Evolutionary conservation across 495 filamentous ascomycete genomes (phyloP).

Genomic region (Acidiella bohemica): DNA sequence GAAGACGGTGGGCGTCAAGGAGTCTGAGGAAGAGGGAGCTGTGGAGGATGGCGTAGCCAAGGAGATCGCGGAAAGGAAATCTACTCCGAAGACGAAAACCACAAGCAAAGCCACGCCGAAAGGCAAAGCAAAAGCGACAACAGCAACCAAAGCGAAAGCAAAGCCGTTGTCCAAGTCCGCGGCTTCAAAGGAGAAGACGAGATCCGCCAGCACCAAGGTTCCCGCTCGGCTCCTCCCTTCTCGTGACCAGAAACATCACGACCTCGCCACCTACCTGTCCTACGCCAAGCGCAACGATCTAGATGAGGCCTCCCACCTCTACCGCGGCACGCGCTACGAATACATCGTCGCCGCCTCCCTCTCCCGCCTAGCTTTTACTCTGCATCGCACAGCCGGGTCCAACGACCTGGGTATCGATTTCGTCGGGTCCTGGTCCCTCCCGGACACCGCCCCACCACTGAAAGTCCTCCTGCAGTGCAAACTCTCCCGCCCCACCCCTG

Average conservation of each 20-base stretch:
- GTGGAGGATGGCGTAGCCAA: too few species aligned
- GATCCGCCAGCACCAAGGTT: too few species aligned
- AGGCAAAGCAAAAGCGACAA: not conserved
- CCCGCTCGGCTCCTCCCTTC: conserved; percentile 14
- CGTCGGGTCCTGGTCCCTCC: conserved; percentile 62
- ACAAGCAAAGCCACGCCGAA: not conserved
- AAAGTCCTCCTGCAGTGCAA: conserved; percentile 73
- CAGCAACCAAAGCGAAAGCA: too few species aligned
- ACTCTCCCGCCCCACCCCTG: conserved; percentile 45
- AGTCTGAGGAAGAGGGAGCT: too few species aligned
- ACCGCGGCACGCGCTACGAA: conserved; percentile 56
- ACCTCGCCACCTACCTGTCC: conserved; percentile 55
- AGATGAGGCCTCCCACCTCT: conserved; percentile 37
- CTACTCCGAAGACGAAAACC: not conserved
- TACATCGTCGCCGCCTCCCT: conserved; percentile 61
- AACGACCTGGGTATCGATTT: conserved; percentile 77
- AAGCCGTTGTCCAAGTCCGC: too few species aligned
- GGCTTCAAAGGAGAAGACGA: too few species aligned
- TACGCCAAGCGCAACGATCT: conserved; percentile 51
- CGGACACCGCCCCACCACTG: conserved; percentile 21
- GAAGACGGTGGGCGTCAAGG: too few species aligned
- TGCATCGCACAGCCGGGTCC: conserved; percentile 59
- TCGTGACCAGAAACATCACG: conserved; percentile 41
- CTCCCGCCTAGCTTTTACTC: conserved; percentile 45
- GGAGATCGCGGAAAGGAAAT: too few species aligned